A percentile compares a stretch with the other conserved stretches of the same genome.
Conservation (phyloP, 345 rosid species). For the Murraya paniculata region DNA sequence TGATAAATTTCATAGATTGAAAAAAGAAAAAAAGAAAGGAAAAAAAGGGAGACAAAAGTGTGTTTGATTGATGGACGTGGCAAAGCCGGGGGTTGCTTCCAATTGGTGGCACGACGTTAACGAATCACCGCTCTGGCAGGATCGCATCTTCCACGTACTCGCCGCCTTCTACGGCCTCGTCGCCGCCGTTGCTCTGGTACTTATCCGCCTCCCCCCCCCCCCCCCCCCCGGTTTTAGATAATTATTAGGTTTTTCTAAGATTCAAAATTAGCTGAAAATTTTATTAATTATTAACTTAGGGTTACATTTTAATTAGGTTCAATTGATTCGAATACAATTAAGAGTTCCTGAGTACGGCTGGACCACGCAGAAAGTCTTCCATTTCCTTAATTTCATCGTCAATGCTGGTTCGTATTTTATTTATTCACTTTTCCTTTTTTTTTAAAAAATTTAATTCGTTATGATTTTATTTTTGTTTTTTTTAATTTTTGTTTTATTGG, state of each 20-base stretch:
- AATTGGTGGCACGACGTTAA: slow-evolving; percentile 76
- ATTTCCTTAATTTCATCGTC: slow-evolving; percentile 87
- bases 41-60: too few relatives aligned
- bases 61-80: background rate
- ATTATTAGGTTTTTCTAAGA: too few relatives aligned
- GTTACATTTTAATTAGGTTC: slow-evolving; percentile 42
- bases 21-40: too few relatives aligned
- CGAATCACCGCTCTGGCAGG: slow-evolving; percentile 73
- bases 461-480: background rate
- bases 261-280: too few relatives aligned
- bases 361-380: slow-evolving; percentile 96
- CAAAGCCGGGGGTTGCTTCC: slow-evolving; percentile 21
- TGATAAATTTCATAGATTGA: too few relatives aligned
- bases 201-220: too few relatives aligned
- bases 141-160: slow-evolving; percentile 71
- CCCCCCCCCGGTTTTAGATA: too few relatives aligned
- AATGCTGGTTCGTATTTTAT: slow-evolving; percentile 62
- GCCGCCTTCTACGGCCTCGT: slow-evolving; percentile 68
- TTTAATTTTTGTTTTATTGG: slow-evolving; percentile 4
- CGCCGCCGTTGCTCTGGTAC: slow-evolving; percentile 68
- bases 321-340: slow-evolving; percentile 76
- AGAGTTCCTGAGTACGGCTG: slow-evolving; percentile 96
- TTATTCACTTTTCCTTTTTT: background rate
- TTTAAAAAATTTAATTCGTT: background rate
- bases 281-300: background rate